Base-by-base conservation (phyloP, 352 stramenopile species). In the Elongisporangium prolatum region DNA sequence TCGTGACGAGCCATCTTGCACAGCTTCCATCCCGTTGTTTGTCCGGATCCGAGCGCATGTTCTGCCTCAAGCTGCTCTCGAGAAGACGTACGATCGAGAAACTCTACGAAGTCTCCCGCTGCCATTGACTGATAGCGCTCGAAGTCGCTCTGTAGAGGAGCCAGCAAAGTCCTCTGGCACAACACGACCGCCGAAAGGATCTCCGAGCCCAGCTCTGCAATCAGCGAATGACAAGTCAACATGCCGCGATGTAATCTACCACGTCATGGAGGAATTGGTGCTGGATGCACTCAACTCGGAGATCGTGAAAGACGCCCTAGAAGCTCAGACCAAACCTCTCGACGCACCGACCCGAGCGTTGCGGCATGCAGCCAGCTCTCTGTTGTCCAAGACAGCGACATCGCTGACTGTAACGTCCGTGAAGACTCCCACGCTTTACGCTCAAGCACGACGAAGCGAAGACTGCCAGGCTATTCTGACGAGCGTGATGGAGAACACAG, bases 401-500 rank as follows among this genome's bases (percentile, higher is more conserved):
- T 17, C 34, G 34, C 34, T 44, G 53, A 52, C 37, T 28, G 53
- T 10, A 57, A 28, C 24, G 25, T 28, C 44, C 54, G 14, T 38
- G 56, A 54, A 59, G n/a, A 47, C 40, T 1, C 44, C 54, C 6
- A 61, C 58, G 38, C 52, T 73, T 44, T 72, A 68, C 44, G 64
- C 61, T 0, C 55, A 61, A 21, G 72, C 71, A 2, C 65, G 79
- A 3, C 64, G 76, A 51, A 75, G 77, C 50, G 71, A 86, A 18
- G 80, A 91, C 56, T 91, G 84, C 37, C 79, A 86, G 21, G 63
- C 72, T 13, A 91, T 93, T 60, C 58, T 87, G 10, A 24, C 69
- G 0, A 73, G 37, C 34, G 66, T 94, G 37, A 68, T 92, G 52
- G 85, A 94, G 50, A 94, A 94, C 64, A 89, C 85, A 1, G 76